These are phyloP conservation scores for Daedalea quercina DNA, from an alignment of 768 basidiomycete genomes.

Conservation along the genomic window DNA sequence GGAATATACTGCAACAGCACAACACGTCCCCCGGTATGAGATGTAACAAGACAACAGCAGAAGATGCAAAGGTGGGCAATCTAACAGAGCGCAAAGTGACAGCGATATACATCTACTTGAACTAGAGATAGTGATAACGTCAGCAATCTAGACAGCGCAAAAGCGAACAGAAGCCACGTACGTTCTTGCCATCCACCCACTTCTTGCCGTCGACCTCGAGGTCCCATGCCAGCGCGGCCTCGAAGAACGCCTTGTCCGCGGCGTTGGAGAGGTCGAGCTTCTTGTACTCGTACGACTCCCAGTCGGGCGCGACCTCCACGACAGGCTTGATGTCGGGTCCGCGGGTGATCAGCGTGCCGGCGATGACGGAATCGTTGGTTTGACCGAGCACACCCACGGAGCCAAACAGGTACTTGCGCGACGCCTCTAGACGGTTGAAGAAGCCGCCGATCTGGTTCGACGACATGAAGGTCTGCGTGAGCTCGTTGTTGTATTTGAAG, in stretches of 20 bases:
- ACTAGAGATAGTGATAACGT: slow-evolving; percentile 9
- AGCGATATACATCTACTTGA: slow-evolving; percentile 18
- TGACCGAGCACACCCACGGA: slow-evolving; percentile 87
- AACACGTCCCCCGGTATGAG: slow-evolving; percentile 13
- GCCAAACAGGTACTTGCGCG: slow-evolving; percentile 94
- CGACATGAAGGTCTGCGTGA: slow-evolving; percentile 91
- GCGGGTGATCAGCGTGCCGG: slow-evolving; percentile 77
- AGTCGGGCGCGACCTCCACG: slow-evolving; percentile 82
- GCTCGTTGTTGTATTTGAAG: slow-evolving; percentile 96
- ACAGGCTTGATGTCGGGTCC: slow-evolving; percentile 69
- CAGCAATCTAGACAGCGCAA: neutral
- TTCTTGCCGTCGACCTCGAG: slow-evolving; percentile 81
- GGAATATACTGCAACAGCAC: slow-evolving; percentile 21
- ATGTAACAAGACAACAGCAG: slow-evolving; percentile 13
- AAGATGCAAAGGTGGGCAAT: slow-evolving; percentile 9
- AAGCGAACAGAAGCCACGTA: slow-evolving; percentile 33
- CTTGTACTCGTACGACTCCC: slow-evolving; percentile 80
- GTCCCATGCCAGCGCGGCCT: slow-evolving; percentile 92
- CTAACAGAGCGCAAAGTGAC: slow-evolving; percentile 2
- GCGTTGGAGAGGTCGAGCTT: slow-evolving; percentile 68
- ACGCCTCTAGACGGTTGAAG: slow-evolving; percentile 97
- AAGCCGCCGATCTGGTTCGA: slow-evolving; percentile 91
- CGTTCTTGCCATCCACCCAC: slow-evolving; percentile 89
- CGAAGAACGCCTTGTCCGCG: slow-evolving; percentile 85
- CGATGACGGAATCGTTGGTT: slow-evolving; percentile 70